phyloP scores from a whole-genome alignment of 169 alveolate genomes.

The Plasmodium malariae region DNA sequence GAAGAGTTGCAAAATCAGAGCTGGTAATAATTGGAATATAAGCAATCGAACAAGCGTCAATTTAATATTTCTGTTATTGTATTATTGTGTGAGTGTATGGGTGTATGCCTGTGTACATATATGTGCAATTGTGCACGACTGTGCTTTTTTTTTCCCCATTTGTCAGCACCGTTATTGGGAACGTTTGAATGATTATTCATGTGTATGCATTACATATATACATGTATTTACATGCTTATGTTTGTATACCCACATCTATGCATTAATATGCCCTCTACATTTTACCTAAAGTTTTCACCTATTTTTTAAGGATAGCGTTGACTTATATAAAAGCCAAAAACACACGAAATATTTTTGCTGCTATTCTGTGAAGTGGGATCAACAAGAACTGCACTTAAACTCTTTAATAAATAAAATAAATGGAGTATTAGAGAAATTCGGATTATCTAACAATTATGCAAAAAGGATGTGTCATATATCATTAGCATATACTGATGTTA shows the following conservation, averaged over 20 bases:
- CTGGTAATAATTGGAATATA: no score
- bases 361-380: conserved; percentile 37
- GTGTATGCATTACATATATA: no score
- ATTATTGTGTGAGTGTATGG: no score
- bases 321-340: conserved; percentile 61
- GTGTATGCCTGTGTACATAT: no score
- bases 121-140: no score
- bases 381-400: conserved; percentile 43
- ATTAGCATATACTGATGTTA: conserved; percentile 49
- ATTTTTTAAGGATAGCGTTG: conserved; percentile 30
- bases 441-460: conserved; percentile 17
- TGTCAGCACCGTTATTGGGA: no score
- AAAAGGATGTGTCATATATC: conserved; percentile 60
- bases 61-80: no score
- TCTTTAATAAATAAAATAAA: conserved; percentile 44
- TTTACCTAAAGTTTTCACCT: conserved; percentile 34
- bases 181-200: no score
- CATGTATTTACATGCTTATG: neutral
- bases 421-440: conserved; percentile 18
- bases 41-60: no score
- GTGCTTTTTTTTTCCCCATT: no score
- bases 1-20: conserved; percentile 41
- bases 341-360: conserved; percentile 54
- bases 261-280: neutral
- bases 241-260: neutral